Evolutionary conservation across 768 basidiomycete genomes (phyloP).

Genomic region (Calvatia gigantea): DNA sequence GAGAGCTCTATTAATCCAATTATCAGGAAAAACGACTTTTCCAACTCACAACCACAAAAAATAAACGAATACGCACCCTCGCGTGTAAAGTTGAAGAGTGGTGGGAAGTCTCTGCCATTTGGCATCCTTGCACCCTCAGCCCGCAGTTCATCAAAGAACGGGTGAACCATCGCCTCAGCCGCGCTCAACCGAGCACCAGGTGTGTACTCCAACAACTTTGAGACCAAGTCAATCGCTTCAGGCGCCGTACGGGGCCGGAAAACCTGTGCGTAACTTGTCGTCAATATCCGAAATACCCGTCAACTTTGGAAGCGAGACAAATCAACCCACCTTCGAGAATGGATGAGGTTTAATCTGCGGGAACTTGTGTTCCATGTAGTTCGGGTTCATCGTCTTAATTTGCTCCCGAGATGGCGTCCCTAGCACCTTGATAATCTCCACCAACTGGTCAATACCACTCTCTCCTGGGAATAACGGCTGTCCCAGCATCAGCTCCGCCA

Average conservation of each 20-base stretch:
- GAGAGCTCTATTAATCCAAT: constrained; percentile 72
- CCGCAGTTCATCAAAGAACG: constrained; percentile 96
- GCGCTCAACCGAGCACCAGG: constrained; percentile 89
- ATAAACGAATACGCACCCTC: constrained; percentile 64
- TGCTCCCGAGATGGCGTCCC: constrained; percentile 98
- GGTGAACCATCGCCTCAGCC: constrained; percentile 88
- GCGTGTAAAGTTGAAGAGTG: constrained; percentile 91
- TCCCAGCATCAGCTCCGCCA: constrained; percentile 99
- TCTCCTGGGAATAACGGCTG: constrained; percentile 99
- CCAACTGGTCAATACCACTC: constrained; percentile 97
- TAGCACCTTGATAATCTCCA: constrained; percentile 99
- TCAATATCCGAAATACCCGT: not conserved
- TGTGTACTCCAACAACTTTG: constrained; percentile 96
- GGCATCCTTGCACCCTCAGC: constrained; percentile 92
- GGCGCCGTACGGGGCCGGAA: constrained; percentile 96
- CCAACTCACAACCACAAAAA: not conserved
- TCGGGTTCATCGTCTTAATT: constrained; percentile 99
- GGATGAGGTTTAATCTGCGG: constrained; percentile 99
- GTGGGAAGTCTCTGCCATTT: constrained; percentile 94
- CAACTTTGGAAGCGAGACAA: not conserved
- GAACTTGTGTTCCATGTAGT: constrained; percentile 99
- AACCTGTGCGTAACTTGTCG: constrained; percentile 63
- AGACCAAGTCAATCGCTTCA: constrained; percentile 94
- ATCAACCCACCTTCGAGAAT: constrained; percentile 78
- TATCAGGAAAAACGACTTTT: not conserved